Percentiles rank a stretch among this genome's conserved stretches.
phyloP scores from a whole-genome alignment of 257 asterid genomes.

The Solanum habrochaites region DNA sequence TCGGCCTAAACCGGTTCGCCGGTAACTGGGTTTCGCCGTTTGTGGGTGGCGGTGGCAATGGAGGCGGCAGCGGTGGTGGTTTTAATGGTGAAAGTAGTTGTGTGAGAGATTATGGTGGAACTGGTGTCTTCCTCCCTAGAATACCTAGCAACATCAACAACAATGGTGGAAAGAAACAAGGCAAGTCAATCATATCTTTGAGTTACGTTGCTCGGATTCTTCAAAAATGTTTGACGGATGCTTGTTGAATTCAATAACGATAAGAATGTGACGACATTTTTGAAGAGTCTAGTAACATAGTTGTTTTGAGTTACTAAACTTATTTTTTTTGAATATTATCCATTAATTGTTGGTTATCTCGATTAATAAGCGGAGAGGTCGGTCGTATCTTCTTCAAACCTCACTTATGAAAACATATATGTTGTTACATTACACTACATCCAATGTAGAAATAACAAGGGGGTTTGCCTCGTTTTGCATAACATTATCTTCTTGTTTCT shows the following conservation, averaged over 20 bases:
- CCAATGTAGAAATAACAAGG: background rate
- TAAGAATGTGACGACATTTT: rapidly evolving
- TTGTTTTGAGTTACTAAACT: too few relatives aligned
- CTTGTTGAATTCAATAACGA: background rate
- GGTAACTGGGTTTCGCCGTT: background rate
- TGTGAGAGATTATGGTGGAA: conserved; percentile 8
- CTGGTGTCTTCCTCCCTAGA: conserved; percentile 21
- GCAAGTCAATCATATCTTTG: background rate
- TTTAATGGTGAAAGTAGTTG: background rate
- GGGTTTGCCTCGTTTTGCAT: background rate
- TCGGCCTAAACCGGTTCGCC: background rate
- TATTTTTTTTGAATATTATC: too few relatives aligned
- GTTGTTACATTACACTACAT: background rate
- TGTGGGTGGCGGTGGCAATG: background rate
- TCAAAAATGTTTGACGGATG: background rate
- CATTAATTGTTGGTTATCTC: background rate
- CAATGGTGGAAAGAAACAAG: background rate
- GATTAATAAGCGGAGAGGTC: background rate
- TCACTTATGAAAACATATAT: background rate
- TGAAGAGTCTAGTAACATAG: background rate
- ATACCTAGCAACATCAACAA: background rate
- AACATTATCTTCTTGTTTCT: background rate
- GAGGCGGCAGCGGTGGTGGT: background rate
- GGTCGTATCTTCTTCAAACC: background rate
- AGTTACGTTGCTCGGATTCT: background rate